Evolutionary conservation across 139 green algal genomes (phyloP), one percentile per base, ranked within the genome.

Genomic region (Chlorella sp.): DNA sequence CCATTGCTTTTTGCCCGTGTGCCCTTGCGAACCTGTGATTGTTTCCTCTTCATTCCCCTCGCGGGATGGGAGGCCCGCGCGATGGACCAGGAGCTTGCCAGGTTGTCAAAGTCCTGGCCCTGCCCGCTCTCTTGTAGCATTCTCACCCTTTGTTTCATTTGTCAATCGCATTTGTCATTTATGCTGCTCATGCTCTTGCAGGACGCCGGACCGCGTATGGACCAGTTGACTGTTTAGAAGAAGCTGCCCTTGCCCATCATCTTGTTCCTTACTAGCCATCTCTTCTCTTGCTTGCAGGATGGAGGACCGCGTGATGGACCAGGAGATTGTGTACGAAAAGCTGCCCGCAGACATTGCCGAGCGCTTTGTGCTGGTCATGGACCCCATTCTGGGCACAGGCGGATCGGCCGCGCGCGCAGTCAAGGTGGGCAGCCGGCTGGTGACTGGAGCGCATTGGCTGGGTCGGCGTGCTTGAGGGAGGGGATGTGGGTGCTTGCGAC

Each of bases 301-400:
- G 22, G 91, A 93, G 19, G 91, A 94, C 68, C 48, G 86, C 18
- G 61, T 93, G 26, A 85, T 95, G 86, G 89, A 95, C 79, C 89
- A 94, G 86, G 95, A 97, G 91, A 92, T 99, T 37, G 96, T 99
- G 34, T 99, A 99, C 91, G 97, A 99, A 93, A 99, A 98, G 94
- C 95, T 99, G n/a, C 98, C 98, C 1, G 85, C 73, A 15, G 98
- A 99, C 95, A 99, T 99, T 81, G 93, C 95, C 11, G 89, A 99
- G 60, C 93, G 98, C 24, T 96, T 98, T 88, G 98, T 99, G 86
- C 90, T 99, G 86, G 93, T 99, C 26, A 94, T 99, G 94, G 98
- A 99, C 86, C 98, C 98, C 39, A 96, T 99, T 36, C 92, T 99
- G 68, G 97, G 93, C 30, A 99, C 97, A 0, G 98, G 97, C 26